phyloP scores from a whole-genome alignment of 441 rosid genomes.

The Gossypium gossypioides region DNA sequence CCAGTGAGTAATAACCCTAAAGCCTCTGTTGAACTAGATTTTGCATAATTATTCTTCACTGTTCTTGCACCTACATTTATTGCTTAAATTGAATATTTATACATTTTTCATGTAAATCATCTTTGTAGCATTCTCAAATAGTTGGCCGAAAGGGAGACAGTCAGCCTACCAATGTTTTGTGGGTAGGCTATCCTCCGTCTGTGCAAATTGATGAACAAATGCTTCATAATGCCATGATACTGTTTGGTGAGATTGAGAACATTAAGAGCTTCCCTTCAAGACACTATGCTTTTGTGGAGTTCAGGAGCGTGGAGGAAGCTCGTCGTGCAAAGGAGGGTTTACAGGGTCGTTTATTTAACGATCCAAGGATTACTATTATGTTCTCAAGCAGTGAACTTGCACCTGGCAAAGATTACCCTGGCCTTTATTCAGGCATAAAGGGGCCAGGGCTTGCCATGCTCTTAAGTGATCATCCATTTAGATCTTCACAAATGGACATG shows the following conservation, averaged over 20 bases:
- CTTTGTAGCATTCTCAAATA: conserved; percentile 40
- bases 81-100: neutral
- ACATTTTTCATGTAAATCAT: conserved; percentile 13
- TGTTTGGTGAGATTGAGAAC: conserved; percentile 95
- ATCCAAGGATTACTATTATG: conserved; percentile 83
- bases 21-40: conserved; percentile 3
- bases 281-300: conserved; percentile 82
- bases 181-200: conserved; percentile 91
- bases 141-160: conserved; percentile 46
- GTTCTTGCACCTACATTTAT: neutral
- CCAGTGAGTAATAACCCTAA: conserved; percentile 37
- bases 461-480: conserved; percentile 35
- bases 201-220: conserved; percentile 79
- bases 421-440: conserved; percentile 45
- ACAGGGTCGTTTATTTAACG: conserved; percentile 81
- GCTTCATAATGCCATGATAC: conserved; percentile 92
- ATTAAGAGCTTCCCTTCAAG: conserved; percentile 74
- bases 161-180: conserved; percentile 69
- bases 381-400: conserved; percentile 62
- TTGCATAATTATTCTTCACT: neutral
- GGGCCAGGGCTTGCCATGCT: conserved; percentile 50
- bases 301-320: conserved; percentile 90
- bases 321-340: conserved; percentile 83
- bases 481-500: conserved; percentile 35
- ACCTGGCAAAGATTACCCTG: conserved; percentile 45